Base-by-base conservation (phyloP, 768 basidiomycete species). In the Suillus alpinus region DNA sequence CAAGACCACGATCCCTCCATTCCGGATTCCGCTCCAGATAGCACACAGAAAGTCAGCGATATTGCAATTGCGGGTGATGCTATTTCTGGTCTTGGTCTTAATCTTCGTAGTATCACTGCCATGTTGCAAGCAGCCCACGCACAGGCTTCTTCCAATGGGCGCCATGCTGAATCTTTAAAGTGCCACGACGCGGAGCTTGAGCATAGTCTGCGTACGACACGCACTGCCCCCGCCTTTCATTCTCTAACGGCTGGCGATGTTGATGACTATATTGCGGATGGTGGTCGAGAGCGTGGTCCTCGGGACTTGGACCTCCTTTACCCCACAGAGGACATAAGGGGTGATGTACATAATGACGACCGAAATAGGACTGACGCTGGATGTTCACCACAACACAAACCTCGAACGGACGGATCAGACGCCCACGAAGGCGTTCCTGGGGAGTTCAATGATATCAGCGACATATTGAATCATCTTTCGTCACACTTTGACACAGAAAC, bases 71-170 rank as follows among this genome's bases (percentile, higher is more conserved):
- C 58, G 16, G 53, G 51, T 57, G 61, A 62, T 56, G 37, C 55
- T 58, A 66, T 70, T 14, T 41, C 76, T 10, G 78, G 80, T 52
- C 73, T 87, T n/a, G 80, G 81, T 39, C 75, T 88, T 47, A 83
- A 82, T 67, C 71, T 90, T 44, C 83, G 79, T 63, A 83, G 85
- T 4, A 82, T 93, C 52, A 89, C 87, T n/a, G 90, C 89, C 52
- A 87, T 91, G 65, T 76, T 92, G 34, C 89, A 92, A 63, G 91
- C 89, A 57, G 91, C 87, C 9, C 87, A 90, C 55, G 85, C 85
- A 4, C 86, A 83, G 43, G 81, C 79, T 34, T 74, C 78, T 14
- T 81, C 82, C 62, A 77, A 77, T 46, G 81, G 80, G 58, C 81
- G 79, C 61, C 77, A 77, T 61, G 77, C 77, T 50, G 72, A 81